Conservation (phyloP, 768 basidiomycete species). For the Suillus brevipes region DNA sequence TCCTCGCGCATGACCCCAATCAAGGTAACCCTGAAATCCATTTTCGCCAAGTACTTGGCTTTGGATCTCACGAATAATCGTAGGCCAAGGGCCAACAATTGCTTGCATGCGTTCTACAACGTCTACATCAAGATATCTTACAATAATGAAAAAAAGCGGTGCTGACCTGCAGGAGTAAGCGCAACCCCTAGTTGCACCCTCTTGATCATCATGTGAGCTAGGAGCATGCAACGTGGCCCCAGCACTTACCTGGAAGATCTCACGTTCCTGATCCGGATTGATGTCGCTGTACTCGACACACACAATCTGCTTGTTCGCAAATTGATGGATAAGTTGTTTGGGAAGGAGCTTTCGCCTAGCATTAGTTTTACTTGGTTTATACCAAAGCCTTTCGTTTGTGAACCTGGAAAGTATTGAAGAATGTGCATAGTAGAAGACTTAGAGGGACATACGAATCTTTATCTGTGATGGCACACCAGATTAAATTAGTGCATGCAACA, state of each 20-base stretch:
- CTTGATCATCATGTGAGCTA: slow-evolving; percentile 24
- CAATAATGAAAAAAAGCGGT: neutral
- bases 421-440: neutral
- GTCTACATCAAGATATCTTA: slow-evolving; percentile 1
- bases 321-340: slow-evolving; percentile 34
- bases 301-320: slow-evolving; percentile 46
- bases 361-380: slow-evolving; percentile 24
- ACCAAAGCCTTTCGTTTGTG: slow-evolving; percentile 41
- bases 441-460: slow-evolving; percentile 38
- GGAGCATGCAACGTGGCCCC: neutral
- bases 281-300: slow-evolving; percentile 56
- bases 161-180: slow-evolving; percentile 48
- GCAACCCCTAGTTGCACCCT: slow-evolving; percentile 54
- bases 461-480: slow-evolving; percentile 25
- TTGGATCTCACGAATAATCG: slow-evolving; percentile 43
- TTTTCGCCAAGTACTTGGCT: slow-evolving; percentile 35
- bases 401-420: slow-evolving; percentile 17
- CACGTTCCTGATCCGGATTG: slow-evolving; percentile 55
- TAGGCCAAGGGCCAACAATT: slow-evolving; percentile 46
- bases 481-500: slow-evolving; percentile 12
- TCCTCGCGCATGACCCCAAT: slow-evolving; percentile 45
- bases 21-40: slow-evolving; percentile 39
- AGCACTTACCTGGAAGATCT: slow-evolving; percentile 56
- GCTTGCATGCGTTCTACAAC: slow-evolving; percentile 50
- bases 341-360: slow-evolving; percentile 35